A percentile compares a stretch with the other conserved stretches of the same genome.
Conservation (phyloP, 805 yeast genomes). For the Debaryomyces prosopidis region DNA sequence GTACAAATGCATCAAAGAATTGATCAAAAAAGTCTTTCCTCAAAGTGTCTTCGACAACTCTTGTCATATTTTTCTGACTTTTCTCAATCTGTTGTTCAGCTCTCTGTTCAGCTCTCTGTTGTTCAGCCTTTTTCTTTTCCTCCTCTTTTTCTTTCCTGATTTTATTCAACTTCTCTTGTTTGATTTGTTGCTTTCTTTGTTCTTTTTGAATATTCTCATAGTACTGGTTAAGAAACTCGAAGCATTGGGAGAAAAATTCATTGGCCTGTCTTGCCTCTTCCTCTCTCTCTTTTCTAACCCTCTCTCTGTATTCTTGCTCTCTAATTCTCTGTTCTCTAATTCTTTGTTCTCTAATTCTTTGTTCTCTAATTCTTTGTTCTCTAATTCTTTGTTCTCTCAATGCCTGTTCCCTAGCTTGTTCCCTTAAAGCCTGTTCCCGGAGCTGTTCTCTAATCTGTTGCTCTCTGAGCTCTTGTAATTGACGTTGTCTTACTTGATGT, state of each 20-base stretch:
- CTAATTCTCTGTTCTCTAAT: not conserved
- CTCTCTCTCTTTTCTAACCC: not conserved
- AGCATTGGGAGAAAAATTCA: not conserved
- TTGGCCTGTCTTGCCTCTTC: not conserved
- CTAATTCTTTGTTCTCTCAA: not conserved
- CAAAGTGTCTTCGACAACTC: not conserved
- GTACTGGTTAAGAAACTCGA: not conserved
- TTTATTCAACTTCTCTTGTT: conserved; percentile 3
- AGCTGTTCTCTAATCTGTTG: not conserved
- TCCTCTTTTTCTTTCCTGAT: conserved; percentile 4
- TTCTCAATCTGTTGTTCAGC: not conserved
- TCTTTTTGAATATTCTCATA: not conserved
- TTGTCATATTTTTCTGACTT: not conserved
- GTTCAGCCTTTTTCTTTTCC: not conserved
- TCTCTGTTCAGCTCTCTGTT: not conserved
- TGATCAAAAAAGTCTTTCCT: conserved; percentile 1
- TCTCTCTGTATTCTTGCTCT: not conserved
- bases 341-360: not conserved
- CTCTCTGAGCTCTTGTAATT: not conserved
- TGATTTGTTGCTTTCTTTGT: conserved; percentile 1
- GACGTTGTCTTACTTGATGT: not conserved
- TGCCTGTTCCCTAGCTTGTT: not conserved
- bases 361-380: not conserved
- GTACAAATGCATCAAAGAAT: not conserved
- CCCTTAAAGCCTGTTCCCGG: not conserved